These are phyloP conservation scores for Westerdykella ornata DNA, from an alignment of 2,329 filamentous ascomycete species.

Conservation along the genomic window DNA sequence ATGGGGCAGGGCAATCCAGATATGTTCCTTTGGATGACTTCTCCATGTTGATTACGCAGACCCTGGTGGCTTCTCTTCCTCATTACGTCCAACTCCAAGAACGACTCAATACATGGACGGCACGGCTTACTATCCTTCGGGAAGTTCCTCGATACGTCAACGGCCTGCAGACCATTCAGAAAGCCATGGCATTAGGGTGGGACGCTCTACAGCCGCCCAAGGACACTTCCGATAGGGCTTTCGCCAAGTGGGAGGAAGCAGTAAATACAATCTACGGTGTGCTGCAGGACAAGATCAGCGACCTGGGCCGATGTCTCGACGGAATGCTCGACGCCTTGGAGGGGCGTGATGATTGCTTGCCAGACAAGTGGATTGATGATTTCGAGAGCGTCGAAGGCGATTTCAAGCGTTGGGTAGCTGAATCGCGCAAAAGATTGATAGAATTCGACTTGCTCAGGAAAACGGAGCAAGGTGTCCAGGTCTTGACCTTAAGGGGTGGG, in stretches of 20 bases:
- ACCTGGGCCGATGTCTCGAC: constrained; percentile 68
- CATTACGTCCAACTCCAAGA: constrained; percentile 66
- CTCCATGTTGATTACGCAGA: constrained; percentile 82
- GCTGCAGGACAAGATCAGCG: constrained; percentile 62
- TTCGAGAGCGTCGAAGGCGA: constrained; percentile 73
- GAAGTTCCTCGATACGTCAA: constrained; percentile 63
- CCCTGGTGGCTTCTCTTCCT: constrained; percentile 81
- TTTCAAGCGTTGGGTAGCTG: constrained; percentile 73
- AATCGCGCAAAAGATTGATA: constrained; percentile 67
- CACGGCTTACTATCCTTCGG: constrained; percentile 66
- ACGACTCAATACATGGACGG: constrained; percentile 70
- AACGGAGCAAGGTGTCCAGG: constrained; percentile 4
- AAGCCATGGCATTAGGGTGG: constrained; percentile 61
- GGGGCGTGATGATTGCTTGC: constrained; percentile 74
- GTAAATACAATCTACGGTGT: constrained; percentile 52
- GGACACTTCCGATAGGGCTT: constrained; percentile 28
- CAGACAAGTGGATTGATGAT: constrained; percentile 78
- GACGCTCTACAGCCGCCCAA: constrained; percentile 47
- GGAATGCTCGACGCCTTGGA: constrained; percentile 82
- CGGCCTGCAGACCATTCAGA: constrained; percentile 58
- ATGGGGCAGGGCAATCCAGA: constrained; percentile 29
- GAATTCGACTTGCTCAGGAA: constrained; percentile 51
- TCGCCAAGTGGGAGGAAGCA: constrained; percentile 32
- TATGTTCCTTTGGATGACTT: constrained; percentile 79
- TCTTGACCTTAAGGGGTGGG: too few relatives aligned